Conservation (phyloP, 495 filamentous ascomycete genomes). For the Neurospora sp. region DNA sequence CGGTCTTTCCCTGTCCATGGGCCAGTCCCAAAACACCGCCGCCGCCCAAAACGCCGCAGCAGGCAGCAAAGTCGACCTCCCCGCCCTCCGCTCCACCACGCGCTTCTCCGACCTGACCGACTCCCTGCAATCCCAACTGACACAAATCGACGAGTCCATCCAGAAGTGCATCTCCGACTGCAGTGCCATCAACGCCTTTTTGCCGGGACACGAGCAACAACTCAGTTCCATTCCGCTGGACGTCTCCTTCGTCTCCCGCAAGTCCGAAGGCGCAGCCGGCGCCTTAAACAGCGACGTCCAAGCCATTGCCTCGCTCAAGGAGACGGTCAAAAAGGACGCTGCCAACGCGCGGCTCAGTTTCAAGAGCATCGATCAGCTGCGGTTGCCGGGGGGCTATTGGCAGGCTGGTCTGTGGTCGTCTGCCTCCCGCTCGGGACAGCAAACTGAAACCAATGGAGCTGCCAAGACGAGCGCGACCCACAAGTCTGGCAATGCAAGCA, state of each 20-base stretch:
- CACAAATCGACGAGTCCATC: conserved; percentile 63
- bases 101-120: conserved; percentile 83
- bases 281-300: conserved; percentile 63
- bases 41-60: conserved; percentile 42
- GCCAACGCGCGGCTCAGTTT: conserved; percentile 65
- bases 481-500: neutral
- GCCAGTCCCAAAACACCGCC: conserved; percentile 22
- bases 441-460: conserved; percentile 11
- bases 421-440: conserved; percentile 10
- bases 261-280: conserved; percentile 62
- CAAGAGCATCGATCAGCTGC: conserved; percentile 65
- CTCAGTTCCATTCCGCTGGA: conserved; percentile 60
- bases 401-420: conserved; percentile 40
- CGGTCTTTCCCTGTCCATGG: conserved; percentile 32
- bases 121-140: conserved; percentile 55
- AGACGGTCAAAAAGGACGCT: conserved; percentile 54
- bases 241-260: conserved; percentile 61
- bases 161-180: conserved; percentile 53
- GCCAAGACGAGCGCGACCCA: neutral
- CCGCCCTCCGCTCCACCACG: conserved; percentile 71
- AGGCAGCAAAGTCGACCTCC: conserved; percentile 67
- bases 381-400: conserved; percentile 66
- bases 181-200: conserved; percentile 47
- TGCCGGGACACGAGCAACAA: conserved; percentile 54
- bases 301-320: conserved; percentile 56